Conservation (phyloP, 768 basidiomycete species). For the Coprinopsis cinerea region DNA sequence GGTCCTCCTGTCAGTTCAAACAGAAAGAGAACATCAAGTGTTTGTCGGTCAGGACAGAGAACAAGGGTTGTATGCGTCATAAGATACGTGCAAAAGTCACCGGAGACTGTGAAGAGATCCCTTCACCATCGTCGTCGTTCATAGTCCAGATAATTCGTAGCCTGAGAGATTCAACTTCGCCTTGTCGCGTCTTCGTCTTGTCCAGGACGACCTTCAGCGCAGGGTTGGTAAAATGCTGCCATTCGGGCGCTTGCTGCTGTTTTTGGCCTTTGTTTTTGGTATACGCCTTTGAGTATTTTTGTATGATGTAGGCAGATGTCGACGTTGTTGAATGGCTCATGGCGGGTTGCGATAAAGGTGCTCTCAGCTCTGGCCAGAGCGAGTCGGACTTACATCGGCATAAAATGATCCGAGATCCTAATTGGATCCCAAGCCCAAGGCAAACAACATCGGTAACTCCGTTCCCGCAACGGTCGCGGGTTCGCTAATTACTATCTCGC, state of each 20-base stretch:
- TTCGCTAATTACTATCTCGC: no score
- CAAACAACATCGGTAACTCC: neutral
- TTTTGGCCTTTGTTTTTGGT: conserved; percentile 23
- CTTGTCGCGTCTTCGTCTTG: conserved; percentile 41
- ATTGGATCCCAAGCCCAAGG: neutral
- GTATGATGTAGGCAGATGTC: conserved; percentile 48
- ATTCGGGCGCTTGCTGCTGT: conserved; percentile 37
- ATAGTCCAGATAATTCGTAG: conserved; percentile 63
- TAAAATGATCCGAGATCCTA: neutral
- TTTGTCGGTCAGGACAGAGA: conserved; percentile 4
- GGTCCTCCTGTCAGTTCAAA: conserved; percentile 52
- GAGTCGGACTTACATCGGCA: neutral
- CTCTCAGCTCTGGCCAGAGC: neutral
- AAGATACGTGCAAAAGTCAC: conserved; percentile 56
- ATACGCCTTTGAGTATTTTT: conserved; percentile 68
- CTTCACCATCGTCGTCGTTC: conserved; percentile 29
- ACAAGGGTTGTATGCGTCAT: neutral
- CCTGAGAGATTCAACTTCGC: conserved; percentile 56
- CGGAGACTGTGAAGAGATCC: conserved; percentile 41
- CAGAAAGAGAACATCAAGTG: conserved; percentile 3
- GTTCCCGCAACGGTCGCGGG: no score
- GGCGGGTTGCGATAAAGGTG: neutral
- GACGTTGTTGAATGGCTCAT: conserved; percentile 55
- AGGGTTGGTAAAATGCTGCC: conserved; percentile 78
- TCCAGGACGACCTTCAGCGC: conserved; percentile 59